A percentile compares a stretch with the other conserved stretches of the same genome.
phyloP scores from a whole-genome alignment of 345 rosid genomes.

The Reutealis trisperma region DNA sequence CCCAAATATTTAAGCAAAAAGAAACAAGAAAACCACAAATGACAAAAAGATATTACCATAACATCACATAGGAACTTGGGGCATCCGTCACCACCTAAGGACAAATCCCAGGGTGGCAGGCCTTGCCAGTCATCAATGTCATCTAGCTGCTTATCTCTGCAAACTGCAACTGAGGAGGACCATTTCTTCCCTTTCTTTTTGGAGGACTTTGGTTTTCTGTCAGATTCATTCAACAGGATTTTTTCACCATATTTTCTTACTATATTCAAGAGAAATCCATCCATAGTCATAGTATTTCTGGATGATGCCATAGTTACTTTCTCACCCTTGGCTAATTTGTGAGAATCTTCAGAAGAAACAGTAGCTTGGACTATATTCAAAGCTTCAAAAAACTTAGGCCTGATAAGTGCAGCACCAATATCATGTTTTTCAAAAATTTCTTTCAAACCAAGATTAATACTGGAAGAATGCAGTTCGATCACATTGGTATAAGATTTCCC shows the following conservation, averaged over 20 bases:
- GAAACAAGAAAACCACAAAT: neutral
- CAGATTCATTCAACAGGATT: constrained; percentile 67
- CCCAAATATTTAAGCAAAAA: too few relatives aligned
- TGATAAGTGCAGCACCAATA: constrained; percentile 33
- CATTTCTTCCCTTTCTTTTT: constrained; percentile 63
- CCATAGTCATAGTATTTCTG: constrained; percentile 67
- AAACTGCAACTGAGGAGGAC: constrained; percentile 22
- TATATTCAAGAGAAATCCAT: constrained; percentile 55
- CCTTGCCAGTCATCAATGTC: constrained; percentile 65
- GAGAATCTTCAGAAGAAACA: constrained; percentile 43
- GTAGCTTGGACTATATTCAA: constrained; percentile 57
- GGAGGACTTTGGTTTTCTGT: constrained; percentile 56
- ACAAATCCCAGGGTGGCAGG: constrained; percentile 82
- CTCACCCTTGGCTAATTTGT: constrained; percentile 33
- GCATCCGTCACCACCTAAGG: constrained; percentile 79
- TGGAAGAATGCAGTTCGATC: constrained; percentile 26
- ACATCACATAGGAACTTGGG: constrained; percentile 94
- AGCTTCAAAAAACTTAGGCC: constrained; percentile 50
- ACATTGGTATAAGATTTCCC: constrained; percentile 24
- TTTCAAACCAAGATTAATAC: constrained; percentile 58
- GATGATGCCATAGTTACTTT: constrained; percentile 39
- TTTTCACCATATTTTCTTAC: constrained; percentile 70
- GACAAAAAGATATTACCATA: constrained; percentile 53
- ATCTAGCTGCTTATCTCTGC: constrained; percentile 40
- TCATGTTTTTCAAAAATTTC: constrained; percentile 50